Base-by-base conservation (phyloP, 768 basidiomycete genomes). In the Termitomyces sp. region DNA sequence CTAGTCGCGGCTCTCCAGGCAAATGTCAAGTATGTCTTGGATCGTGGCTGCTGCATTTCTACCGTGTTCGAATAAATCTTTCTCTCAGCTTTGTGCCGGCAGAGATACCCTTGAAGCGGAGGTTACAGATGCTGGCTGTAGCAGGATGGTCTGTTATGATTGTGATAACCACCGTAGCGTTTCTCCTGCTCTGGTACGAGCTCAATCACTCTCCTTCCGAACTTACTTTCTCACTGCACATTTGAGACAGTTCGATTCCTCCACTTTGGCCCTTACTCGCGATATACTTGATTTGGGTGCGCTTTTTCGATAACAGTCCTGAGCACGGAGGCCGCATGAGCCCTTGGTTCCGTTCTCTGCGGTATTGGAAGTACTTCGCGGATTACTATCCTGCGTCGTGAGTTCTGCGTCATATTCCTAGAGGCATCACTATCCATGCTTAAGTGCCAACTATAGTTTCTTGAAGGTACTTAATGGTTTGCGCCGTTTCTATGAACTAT, bases 311-410 rank as follows among this genome's bases (percentile, higher is more conserved):
- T 71, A 75, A 77, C 16, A 87, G 87, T 48, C 91, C 93, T 0
- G 87, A 89, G 59, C 67, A 78, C 48, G 81, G 97, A 55, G 83
- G 92, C 57, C 69, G 93, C 34, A 78, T 86, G 32, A 88, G 82
- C 61, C 77, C 77, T 24, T 94, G 89, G 91, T 83, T 92, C 59
- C 82, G 94, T 30, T 80, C 81, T 8, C 66, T 79, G 61, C 73
- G 77, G 44, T 81, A 92, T 62, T 98, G 94, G 93, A 83, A 76
- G 67, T 93, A 94, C 67, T 98, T 96, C 76, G 92, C 94, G 22
- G 90, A 91, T 59, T 91, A 93, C 71, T 95, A 94, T 65, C 93
- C 93, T 65, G 88, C 89, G 48, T 89, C 89, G 91, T 93, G 74
- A 72, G 91, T 86, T 22, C 34, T 44, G 30, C 39, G 33, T 30